These are phyloP conservation scores for Exobasidium cylindrosporum DNA, from an alignment of 1,284 basidiomycete genomes.

Conservation along the genomic window DNA sequence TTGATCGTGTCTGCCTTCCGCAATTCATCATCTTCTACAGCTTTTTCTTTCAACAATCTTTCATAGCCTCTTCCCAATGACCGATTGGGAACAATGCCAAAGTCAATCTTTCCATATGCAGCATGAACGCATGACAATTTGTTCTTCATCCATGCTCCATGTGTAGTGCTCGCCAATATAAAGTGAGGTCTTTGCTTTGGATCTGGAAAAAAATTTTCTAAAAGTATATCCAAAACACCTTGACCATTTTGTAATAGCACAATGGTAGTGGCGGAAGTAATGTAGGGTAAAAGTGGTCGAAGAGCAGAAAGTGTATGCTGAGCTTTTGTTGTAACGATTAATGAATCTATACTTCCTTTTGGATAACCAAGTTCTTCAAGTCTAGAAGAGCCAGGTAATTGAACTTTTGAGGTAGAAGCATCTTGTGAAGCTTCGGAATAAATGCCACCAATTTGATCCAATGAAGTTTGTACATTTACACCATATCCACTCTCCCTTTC, in stretches of 20 bases:
- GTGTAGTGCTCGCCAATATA: slow-evolving; percentile 77
- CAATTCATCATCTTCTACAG: background rate
- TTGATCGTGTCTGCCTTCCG: background rate
- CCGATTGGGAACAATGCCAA: slow-evolving; percentile 73
- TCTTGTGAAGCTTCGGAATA: background rate
- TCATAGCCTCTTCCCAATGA: slow-evolving; percentile 42
- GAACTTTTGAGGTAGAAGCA: slow-evolving; percentile 4
- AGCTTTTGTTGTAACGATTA: slow-evolving; percentile 81
- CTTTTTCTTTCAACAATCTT: background rate
- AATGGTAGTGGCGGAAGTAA: slow-evolving; percentile 72
- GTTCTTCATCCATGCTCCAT: slow-evolving; percentile 64
- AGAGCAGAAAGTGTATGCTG: slow-evolving; percentile 67
- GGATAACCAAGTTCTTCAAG: slow-evolving; percentile 2
- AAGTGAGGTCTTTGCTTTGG: slow-evolving; percentile 74
- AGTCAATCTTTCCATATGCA: slow-evolving; percentile 69
- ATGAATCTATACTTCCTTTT: slow-evolving; percentile 49
- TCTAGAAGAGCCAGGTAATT: background rate
- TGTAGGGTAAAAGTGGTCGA: slow-evolving; percentile 64
- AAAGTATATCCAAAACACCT: slow-evolving; percentile 80
- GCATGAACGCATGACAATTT: slow-evolving; percentile 69
- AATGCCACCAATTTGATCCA: background rate
- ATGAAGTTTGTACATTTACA: slow-evolving; percentile 51
- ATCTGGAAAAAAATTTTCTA: slow-evolving; percentile 71
- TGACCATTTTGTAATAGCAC: slow-evolving; percentile 86
- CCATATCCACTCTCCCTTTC: slow-evolving; percentile 37